A percentile compares a stretch with the other conserved stretches of the same genome.
Conservation (phyloP, 2,329 filamentous ascomycete species). For the Lecanicillium sp. region DNA sequence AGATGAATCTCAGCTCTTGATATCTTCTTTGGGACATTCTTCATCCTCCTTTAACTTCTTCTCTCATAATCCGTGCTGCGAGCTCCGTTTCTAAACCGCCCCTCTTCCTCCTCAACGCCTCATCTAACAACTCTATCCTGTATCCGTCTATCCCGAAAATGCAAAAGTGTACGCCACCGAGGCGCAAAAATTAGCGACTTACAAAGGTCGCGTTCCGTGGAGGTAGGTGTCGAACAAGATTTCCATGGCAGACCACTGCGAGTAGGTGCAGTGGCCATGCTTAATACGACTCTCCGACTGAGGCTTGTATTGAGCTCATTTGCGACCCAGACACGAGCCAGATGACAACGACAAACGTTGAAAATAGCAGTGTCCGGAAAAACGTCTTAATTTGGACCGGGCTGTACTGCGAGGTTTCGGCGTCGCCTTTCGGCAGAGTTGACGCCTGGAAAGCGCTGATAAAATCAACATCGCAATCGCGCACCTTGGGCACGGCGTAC, state of each 20-base stretch:
- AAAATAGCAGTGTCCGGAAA: conserved; percentile 33
- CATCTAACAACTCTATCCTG: too few relatives aligned
- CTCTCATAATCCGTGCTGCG: not conserved
- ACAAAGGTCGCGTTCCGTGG: too few relatives aligned
- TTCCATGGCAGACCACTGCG: too few relatives aligned
- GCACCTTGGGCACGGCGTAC: conserved; percentile 53
- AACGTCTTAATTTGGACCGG: conserved; percentile 27
- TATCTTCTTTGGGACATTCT: conserved; percentile 2
- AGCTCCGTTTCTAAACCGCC: too few relatives aligned
- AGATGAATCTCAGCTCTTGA: conserved; percentile 10
- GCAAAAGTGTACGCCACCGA: too few relatives aligned
- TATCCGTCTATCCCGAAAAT: too few relatives aligned
- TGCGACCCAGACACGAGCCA: conserved; percentile 32
- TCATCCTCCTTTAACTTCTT: not conserved
- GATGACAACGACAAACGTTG: conserved; percentile 31
- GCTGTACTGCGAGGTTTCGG: conserved; percentile 10
- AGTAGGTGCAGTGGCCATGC: too few relatives aligned
- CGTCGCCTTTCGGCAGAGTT: conserved; percentile 20
- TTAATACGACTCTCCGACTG: too few relatives aligned
- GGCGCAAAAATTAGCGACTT: too few relatives aligned
- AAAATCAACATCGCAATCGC: conserved; percentile 52
- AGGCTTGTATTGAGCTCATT: conserved; percentile 13
- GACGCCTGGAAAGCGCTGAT: conserved; percentile 41
- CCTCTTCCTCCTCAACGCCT: not conserved
- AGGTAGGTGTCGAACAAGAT: too few relatives aligned